These are phyloP conservation scores for Pelargonium citronellum DNA, from an alignment of 441 rosid genomes.

Conservation along the genomic window DNA sequence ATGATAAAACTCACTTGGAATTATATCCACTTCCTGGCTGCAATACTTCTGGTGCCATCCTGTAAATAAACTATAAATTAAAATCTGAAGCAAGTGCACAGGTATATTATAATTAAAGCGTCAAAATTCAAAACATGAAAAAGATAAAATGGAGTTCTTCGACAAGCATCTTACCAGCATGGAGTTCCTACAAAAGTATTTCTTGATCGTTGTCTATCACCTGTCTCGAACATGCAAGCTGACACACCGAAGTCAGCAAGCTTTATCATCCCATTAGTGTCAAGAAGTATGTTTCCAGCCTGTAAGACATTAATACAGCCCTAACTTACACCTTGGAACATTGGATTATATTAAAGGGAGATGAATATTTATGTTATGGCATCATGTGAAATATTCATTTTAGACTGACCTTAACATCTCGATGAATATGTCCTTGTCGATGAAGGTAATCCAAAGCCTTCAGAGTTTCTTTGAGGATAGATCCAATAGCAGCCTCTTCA, in stretches of 20 bases:
- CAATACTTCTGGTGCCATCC: constrained; percentile 99
- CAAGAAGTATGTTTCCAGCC: constrained; percentile 97
- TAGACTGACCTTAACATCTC: constrained; percentile 58
- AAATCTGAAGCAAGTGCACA: constrained; percentile 7
- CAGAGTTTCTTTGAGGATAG: constrained; percentile 88
- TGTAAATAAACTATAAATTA: constrained; percentile 33
- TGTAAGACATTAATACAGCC: constrained; percentile 25
- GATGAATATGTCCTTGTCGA: constrained; percentile 93
- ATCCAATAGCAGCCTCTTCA: constrained; percentile 89
- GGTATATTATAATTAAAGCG: not conserved
- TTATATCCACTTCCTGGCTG: constrained; percentile 98
- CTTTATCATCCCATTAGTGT: constrained; percentile 71
- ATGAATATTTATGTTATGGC: not conserved
- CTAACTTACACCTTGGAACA: constrained; percentile 6
- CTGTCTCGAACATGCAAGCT: constrained; percentile 95
- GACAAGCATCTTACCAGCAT: constrained; percentile 62
- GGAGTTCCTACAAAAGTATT: constrained; percentile 99
- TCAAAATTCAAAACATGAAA: not conserved
- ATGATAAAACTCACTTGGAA: constrained; percentile 63
- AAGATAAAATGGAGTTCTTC: not conserved
- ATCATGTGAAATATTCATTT: constrained; percentile 13
- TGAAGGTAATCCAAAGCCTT: constrained; percentile 95
- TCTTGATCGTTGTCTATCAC: constrained; percentile 92
- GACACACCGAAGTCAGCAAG: constrained; percentile 98
- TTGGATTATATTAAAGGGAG: constrained; percentile 12